These are phyloP conservation scores for Nemania sp. DNA, from an alignment of 2,329 filamentous ascomycete species.

Conservation along the genomic window DNA sequence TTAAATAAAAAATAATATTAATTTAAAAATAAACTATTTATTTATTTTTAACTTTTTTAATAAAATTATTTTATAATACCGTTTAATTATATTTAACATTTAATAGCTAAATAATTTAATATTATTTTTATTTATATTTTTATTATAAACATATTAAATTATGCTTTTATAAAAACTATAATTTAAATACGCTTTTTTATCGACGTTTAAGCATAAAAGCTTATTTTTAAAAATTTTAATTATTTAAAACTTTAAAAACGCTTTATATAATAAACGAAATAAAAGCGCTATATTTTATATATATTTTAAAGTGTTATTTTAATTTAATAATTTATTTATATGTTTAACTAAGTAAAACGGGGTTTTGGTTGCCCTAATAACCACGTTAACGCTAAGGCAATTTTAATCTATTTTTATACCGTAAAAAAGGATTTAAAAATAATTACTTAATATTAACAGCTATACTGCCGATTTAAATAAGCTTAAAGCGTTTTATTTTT, in stretches of 20 bases:
- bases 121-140: background rate
- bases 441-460: too few species aligned
- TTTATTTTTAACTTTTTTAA: background rate
- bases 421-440: too few species aligned
- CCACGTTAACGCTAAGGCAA: background rate
- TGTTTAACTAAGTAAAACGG: background rate
- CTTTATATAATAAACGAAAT: background rate
- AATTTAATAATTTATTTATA: background rate
- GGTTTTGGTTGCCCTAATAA: background rate
- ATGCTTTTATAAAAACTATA: background rate
- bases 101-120: too few species aligned
- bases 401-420: background rate
- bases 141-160: background rate
- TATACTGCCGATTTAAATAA: too few species aligned
- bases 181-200: too few species aligned
- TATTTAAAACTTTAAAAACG: background rate
- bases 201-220: too few species aligned
- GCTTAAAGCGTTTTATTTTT: too few species aligned
- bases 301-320: background rate
- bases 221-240: background rate
- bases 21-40: background rate
- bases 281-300: background rate
- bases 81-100: background rate
- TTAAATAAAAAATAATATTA: too few species aligned
- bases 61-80: background rate